Percentiles rank a stretch among this genome's conserved stretches.
phyloP scores from a whole-genome alignment of 2,329 filamentous ascomycete genomes.

The Stemphylium lycopersici region DNA sequence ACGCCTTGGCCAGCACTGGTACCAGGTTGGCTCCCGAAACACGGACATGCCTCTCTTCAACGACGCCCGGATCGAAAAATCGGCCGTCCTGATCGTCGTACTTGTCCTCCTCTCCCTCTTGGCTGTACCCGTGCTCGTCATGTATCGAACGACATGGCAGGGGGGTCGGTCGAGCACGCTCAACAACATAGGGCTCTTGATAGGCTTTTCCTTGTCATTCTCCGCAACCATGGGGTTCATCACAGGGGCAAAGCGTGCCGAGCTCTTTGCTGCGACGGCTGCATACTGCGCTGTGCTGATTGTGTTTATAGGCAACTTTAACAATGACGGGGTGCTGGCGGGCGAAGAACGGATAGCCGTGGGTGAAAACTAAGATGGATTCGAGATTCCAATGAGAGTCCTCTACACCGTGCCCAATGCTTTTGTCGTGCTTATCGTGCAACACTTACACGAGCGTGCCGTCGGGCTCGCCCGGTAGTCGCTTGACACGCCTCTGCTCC shows the following conservation, averaged over 20 bases:
- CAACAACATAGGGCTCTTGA: neutral
- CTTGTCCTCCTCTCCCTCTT: too few species aligned
- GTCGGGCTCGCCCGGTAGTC: slow-evolving; percentile 88
- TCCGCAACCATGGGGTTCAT: neutral
- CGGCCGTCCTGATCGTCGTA: too few species aligned
- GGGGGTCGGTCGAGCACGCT: neutral
- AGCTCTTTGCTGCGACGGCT: neutral
- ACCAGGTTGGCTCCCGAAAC: too few species aligned
- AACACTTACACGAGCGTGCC: slow-evolving; percentile 65
- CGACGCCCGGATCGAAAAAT: too few species aligned
- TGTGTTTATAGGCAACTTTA: neutral
- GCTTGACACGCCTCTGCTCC: slow-evolving; percentile 94
- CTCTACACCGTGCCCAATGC: slow-evolving; percentile 8
- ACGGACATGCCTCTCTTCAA: too few species aligned
- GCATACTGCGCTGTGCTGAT: neutral
- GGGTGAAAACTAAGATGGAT: neutral
- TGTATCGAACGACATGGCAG: neutral
- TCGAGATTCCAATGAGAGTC: neutral
- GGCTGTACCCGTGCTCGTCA: too few species aligned
- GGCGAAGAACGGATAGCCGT: too few species aligned
- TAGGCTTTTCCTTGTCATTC: neutral
- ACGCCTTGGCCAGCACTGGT: too few species aligned
- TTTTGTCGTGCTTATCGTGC: neutral
- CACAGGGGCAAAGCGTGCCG: neutral
- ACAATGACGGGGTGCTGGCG: too few species aligned